Evolutionary conservation across 495 filamentous ascomycete genomes (phyloP), one percentile per base, ranked within the genome.

Genomic region (Talaromyces thailandensis): DNA sequence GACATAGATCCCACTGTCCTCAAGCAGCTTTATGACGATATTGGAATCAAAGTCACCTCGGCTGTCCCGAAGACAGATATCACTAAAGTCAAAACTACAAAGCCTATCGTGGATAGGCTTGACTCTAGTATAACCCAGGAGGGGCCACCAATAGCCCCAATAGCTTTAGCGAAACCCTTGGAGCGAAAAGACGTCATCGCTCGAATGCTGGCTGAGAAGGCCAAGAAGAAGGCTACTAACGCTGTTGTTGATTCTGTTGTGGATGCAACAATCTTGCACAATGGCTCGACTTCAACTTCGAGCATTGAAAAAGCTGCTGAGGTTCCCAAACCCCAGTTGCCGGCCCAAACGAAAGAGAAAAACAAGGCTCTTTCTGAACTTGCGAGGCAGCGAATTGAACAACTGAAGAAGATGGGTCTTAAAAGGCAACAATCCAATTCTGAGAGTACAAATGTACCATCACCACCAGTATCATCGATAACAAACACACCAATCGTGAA

Each of bases 121-220:
- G 29, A 32, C 26, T n/a, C 56, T 25, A 50, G 62, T 26, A 16
- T 7, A 63, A 56, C 43, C 57, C 18, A 58, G 35, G n/a, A 28
- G 62, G 50, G 45, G 3, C 6, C 35, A 23, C 37, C 24, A 63
- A 29, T 52, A 8, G 6, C 50, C 23, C 29, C 29, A 24, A 37
- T 67, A 63, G 12, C 21, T 24, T 12, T 29, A 3, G 64, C 62
- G 4, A 85, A 84, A 64, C 79, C 83, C 7, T 76, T 91, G 66
- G 87, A 90, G 65, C 81, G 89, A 29, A 91, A 91, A 64, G 88
- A 91, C 63, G 81, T 89, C 45, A 90, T 90, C 66, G 88, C 89
- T 18, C 81, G 84, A 50, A 84, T 91, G 68, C 78, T 90, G 56
- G 88, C 90, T 43, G 86, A 75, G 1, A 82, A 81, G 63, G 77